Evolutionary conservation across 2,329 filamentous ascomycete species (phyloP).

Genomic region (Fusarium duplospermum): DNA sequence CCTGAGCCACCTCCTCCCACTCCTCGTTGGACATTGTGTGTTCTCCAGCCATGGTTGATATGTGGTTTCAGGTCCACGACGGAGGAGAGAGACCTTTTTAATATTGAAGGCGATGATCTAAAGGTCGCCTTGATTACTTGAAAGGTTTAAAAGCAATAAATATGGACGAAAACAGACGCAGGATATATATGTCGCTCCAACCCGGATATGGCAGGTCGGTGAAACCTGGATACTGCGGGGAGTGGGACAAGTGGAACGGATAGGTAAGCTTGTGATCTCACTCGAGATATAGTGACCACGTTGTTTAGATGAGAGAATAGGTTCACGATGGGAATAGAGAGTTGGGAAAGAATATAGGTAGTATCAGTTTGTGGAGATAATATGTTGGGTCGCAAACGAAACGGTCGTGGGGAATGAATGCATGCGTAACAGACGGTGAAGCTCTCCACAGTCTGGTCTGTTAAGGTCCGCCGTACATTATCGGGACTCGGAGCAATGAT

Average conservation of each 20-base stretch:
- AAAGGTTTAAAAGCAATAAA: not conserved
- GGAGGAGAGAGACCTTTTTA: not conserved
- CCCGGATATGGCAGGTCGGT: constrained; percentile 38
- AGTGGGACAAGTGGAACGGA: constrained; percentile 19
- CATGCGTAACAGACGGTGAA: constrained; percentile 32
- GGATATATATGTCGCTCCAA: constrained; percentile 12
- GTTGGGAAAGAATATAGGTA: not conserved
- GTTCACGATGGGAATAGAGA: not conserved
- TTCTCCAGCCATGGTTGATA: constrained; percentile 46
- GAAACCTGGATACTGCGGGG: constrained; percentile 6
- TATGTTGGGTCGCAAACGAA: constrained; percentile 22
- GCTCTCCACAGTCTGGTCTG: not conserved
- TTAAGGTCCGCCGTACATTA: not conserved
- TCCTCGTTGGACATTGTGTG: constrained; percentile 63
- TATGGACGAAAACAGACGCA: constrained; percentile 14
- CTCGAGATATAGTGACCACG: not conserved
- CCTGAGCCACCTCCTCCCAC: constrained; percentile 67
- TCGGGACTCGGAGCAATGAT: not conserved
- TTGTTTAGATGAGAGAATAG: not conserved
- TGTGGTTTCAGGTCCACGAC: not conserved
- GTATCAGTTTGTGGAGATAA: not conserved
- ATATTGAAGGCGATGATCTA: not conserved
- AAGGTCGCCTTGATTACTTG: not conserved
- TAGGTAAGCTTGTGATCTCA: constrained; percentile 7
- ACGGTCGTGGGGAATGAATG: constrained; percentile 12